These are phyloP conservation scores for Candida krabiensis DNA, from an alignment of 805 yeast genomes.

Conservation along the genomic window DNA sequence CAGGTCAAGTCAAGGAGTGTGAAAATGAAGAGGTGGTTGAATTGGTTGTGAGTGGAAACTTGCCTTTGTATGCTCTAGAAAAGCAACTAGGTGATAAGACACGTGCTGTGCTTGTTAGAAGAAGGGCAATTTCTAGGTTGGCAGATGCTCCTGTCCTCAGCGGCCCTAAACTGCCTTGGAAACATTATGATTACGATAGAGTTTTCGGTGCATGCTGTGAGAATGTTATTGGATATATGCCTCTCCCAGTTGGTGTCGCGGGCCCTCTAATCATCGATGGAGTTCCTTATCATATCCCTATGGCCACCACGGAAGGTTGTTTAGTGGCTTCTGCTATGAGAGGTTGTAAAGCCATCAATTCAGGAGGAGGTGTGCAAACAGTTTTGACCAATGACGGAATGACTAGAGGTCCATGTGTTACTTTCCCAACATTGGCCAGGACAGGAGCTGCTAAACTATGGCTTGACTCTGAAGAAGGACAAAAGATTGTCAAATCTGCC, in stretches of 20 bases:
- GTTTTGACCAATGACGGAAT: constrained; percentile 94
- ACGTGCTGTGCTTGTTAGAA: constrained; percentile 91
- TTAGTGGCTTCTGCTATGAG: constrained; percentile 98
- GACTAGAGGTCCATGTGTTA: constrained; percentile 99
- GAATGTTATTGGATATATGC: constrained; percentile 95
- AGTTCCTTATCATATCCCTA: constrained; percentile 85
- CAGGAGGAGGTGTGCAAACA: constrained; percentile 94
- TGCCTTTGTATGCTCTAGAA: constrained; percentile 93
- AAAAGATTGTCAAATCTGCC: constrained; percentile 73
- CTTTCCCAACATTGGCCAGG: constrained; percentile 76
- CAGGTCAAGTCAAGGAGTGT: constrained; percentile 68
- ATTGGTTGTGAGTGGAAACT: constrained; percentile 69
- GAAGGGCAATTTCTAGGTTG: constrained; percentile 83
- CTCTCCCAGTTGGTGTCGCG: constrained; percentile 95
- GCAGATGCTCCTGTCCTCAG: constrained; percentile 82
- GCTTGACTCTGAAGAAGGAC: constrained; percentile 96
- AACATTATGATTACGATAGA: constrained; percentile 86
- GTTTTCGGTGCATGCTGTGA: constrained; percentile 99
- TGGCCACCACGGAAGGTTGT: constrained; percentile 99
- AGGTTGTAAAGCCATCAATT: constrained; percentile 96
- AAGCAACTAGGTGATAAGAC: constrained; percentile 85
- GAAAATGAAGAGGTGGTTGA: constrained; percentile 71
- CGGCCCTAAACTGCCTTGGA: constrained; percentile 71
- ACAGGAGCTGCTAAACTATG: constrained; percentile 95
- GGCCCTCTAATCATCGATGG: constrained; percentile 95